Evolutionary conservation across 2,329 filamentous ascomycete genomes (phyloP).

Genomic region (Fusarium sterilihyphosum): DNA sequence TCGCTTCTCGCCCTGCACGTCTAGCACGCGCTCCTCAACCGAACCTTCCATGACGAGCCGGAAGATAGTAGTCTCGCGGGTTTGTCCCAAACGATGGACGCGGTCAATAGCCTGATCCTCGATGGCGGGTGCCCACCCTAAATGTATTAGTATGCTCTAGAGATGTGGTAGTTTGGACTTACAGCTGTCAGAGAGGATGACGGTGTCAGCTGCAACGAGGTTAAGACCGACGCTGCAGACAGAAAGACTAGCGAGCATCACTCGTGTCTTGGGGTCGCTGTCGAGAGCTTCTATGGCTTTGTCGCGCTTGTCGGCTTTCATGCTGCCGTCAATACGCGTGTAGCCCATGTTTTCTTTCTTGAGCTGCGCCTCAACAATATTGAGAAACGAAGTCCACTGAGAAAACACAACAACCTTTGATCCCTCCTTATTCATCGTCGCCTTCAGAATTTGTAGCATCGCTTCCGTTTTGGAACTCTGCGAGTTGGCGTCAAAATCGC

Average conservation of each 20-base stretch:
- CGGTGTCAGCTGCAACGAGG: conserved; percentile 85
- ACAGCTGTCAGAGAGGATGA: conserved; percentile 83
- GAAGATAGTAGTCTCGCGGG: conserved; percentile 80
- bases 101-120: conserved; percentile 92
- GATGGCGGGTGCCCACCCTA: conserved; percentile 89
- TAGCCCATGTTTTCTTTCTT: conserved; percentile 68
- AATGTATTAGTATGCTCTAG: conserved; percentile 14
- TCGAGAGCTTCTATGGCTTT: conserved; percentile 74
- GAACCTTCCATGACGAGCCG: conserved; percentile 82
- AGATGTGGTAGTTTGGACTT: conserved; percentile 38
- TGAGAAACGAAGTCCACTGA: conserved; percentile 80
- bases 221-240: conserved; percentile 90
- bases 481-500: conserved; percentile 67
- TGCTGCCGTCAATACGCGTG: conserved; percentile 82
- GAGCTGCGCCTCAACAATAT: conserved; percentile 77
- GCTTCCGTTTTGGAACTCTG: conserved; percentile 87
- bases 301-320: conserved; percentile 78
- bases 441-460: conserved; percentile 77
- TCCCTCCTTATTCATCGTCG: conserved; percentile 69
- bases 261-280: conserved; percentile 71
- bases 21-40: conserved; percentile 83
- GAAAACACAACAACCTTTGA: conserved; percentile 80
- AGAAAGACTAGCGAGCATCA: conserved; percentile 83
- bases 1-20: conserved; percentile 82
- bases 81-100: conserved; percentile 87